Conservation (phyloP, 257 asterid species). For the Prunella vulgaris region DNA sequence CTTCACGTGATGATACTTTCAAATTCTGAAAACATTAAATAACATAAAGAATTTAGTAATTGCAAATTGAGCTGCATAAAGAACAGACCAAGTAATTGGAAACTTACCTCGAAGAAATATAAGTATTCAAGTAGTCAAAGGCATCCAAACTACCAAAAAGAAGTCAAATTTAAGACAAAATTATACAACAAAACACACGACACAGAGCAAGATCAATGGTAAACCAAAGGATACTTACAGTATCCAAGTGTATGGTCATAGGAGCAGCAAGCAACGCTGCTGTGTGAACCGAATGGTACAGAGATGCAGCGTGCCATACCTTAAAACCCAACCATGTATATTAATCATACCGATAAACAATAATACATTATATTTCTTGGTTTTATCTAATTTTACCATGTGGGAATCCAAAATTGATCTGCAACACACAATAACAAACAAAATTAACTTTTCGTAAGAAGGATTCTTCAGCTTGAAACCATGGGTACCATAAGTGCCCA, state of each 20-base stretch:
- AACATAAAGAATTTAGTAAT: background rate
- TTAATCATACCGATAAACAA: background rate
- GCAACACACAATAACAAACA: background rate
- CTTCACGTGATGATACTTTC: background rate
- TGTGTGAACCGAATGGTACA: constrained; percentile 79
- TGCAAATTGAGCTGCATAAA: constrained; percentile 3
- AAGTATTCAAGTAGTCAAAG: constrained; percentile 69
- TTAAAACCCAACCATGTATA: constrained; percentile 27
- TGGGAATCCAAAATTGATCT: background rate
- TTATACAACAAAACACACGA: too few relatives aligned
- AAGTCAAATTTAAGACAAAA: constrained; percentile 8
- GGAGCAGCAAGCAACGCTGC: constrained; percentile 91
- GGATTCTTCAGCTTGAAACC: constrained; percentile 84
- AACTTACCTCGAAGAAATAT: constrained; percentile 95
- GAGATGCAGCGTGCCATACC: constrained; percentile 91
- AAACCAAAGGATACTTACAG: constrained; percentile 41
- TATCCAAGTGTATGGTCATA: constrained; percentile 51
- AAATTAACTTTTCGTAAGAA: constrained; percentile 65
- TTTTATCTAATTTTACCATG: too few relatives aligned
- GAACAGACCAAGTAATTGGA: constrained; percentile 2
- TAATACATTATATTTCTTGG: too few relatives aligned
- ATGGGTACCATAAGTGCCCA: constrained; percentile 88
- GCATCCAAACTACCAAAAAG: constrained; percentile 64
- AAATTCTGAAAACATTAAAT: background rate
- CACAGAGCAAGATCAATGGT: background rate